These are phyloP conservation scores for Suillus bovinus DNA, from an alignment of 768 basidiomycete species.

Conservation along the genomic window DNA sequence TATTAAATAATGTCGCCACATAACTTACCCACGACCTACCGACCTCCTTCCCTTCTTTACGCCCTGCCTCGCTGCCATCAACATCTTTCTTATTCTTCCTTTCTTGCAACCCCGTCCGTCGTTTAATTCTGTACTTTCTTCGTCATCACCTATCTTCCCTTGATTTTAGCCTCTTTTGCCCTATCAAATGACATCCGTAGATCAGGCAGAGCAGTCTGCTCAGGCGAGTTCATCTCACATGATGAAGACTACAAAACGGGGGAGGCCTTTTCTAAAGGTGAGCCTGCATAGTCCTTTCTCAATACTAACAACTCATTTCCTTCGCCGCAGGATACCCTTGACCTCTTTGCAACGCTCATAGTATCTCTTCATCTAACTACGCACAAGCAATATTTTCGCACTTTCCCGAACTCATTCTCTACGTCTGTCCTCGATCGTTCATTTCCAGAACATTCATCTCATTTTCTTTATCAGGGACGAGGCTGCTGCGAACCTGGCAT, in stretches of 20 bases:
- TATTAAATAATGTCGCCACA: constrained; percentile 16
- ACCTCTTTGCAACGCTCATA: constrained; percentile 95
- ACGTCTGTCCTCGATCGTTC: constrained; percentile 60
- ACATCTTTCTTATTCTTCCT: constrained; percentile 30
- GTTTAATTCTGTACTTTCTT: constrained; percentile 30
- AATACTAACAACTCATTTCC: neutral
- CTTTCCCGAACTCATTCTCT: constrained; percentile 91
- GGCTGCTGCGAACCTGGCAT: constrained; percentile 89
- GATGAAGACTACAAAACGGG: constrained; percentile 99
- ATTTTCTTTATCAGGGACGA: constrained; percentile 69
- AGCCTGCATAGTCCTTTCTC: constrained; percentile 11
- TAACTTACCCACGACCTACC: constrained; percentile 30
- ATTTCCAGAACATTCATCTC: constrained; percentile 13
- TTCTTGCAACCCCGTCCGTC: constrained; percentile 20
- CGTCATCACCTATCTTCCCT: constrained; percentile 7
- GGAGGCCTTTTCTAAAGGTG: constrained; percentile 92
- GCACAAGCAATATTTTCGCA: constrained; percentile 96
- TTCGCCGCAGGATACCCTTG: constrained; percentile 82
- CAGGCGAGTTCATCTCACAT: constrained; percentile 81
- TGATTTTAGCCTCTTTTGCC: constrained; percentile 19
- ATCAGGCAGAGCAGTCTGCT: constrained; percentile 38
- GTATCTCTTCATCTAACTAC: constrained; percentile 87
- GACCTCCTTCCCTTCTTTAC: constrained; percentile 20
- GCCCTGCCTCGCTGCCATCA: constrained; percentile 21
- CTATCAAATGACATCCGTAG: constrained; percentile 40